Conservation (phyloP, 495 filamentous ascomycete species). For the Geoglossum glabrum region DNA sequence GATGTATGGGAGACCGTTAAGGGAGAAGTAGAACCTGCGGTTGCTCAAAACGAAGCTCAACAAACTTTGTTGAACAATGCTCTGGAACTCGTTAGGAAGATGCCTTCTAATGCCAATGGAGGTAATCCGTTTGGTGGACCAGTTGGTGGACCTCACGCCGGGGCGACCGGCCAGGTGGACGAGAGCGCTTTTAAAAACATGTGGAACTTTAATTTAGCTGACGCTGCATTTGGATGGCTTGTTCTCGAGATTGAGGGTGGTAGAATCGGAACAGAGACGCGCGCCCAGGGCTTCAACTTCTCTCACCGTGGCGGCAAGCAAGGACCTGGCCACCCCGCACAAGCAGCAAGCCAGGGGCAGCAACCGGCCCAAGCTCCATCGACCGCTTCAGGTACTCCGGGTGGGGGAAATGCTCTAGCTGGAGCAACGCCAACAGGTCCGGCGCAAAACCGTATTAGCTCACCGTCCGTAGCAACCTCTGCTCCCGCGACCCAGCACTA, state of each 20-base stretch:
- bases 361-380: conserved; percentile 16
- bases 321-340: conserved; percentile 2
- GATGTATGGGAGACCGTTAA: conserved; percentile 99
- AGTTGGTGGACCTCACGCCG: conserved; percentile 42
- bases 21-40: conserved; percentile 79
- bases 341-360: neutral
- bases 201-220: conserved; percentile 99
- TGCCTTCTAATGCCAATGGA: conserved; percentile 84
- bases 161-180: conserved; percentile 65
- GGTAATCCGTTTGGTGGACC: conserved; percentile 92
- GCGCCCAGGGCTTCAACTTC: conserved; percentile 98
- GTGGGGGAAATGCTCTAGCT: neutral
- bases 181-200: conserved; percentile 99
- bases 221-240: conserved; percentile 91
- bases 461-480: neutral
- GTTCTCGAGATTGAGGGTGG: conserved; percentile 87
- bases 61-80: conserved; percentile 79
- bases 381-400: neutral
- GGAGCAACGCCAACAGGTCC: neutral
- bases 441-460: neutral
- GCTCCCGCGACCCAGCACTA: neutral
- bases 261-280: conserved; percentile 93
- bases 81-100: conserved; percentile 77
- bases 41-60: conserved; percentile 79
- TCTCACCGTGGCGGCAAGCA: conserved; percentile 62